Percentiles rank a stretch among this genome's conserved stretches.
These are phyloP conservation scores for Pichia terricola DNA, from an alignment of 1,139 yeast genomes.

Conservation along the genomic window DNA sequence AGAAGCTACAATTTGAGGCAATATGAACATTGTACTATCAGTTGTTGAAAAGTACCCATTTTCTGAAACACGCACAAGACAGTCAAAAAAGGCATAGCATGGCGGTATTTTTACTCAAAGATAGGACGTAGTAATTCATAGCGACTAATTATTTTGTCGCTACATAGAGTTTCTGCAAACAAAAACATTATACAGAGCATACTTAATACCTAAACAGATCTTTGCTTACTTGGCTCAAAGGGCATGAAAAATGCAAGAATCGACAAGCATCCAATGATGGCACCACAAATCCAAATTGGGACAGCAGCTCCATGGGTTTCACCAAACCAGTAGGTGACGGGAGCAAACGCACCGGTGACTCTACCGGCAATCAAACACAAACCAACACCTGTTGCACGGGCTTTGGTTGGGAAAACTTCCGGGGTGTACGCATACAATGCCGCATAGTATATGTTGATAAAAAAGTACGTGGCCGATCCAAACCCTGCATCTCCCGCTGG, in stretches of 20 bases:
- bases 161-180: no score
- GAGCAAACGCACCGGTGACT: slow-evolving; percentile 39
- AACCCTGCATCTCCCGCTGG: slow-evolving; percentile 44
- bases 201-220: slow-evolving; percentile 10
- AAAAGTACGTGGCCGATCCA: slow-evolving; percentile 40
- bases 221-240: slow-evolving; percentile 34
- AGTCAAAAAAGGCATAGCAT: no score
- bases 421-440: slow-evolving; percentile 51
- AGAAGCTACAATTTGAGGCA: no score
- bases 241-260: slow-evolving; percentile 36
- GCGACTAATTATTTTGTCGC: no score
- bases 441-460: slow-evolving; percentile 45
- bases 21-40: no score
- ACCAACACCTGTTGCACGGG: slow-evolving; percentile 49
- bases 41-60: no score
- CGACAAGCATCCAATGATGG: slow-evolving; percentile 37
- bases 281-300: slow-evolving; percentile 56
- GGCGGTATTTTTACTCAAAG: no score
- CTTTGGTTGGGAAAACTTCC: slow-evolving; percentile 47
- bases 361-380: slow-evolving; percentile 40
- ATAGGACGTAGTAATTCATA: no score
- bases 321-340: slow-evolving; percentile 39
- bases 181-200: no score
- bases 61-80: no score
- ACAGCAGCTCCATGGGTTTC: slow-evolving; percentile 33